Base-by-base conservation (phyloP, 1,284 basidiomycete species). In the Athelia sp. region DNA sequence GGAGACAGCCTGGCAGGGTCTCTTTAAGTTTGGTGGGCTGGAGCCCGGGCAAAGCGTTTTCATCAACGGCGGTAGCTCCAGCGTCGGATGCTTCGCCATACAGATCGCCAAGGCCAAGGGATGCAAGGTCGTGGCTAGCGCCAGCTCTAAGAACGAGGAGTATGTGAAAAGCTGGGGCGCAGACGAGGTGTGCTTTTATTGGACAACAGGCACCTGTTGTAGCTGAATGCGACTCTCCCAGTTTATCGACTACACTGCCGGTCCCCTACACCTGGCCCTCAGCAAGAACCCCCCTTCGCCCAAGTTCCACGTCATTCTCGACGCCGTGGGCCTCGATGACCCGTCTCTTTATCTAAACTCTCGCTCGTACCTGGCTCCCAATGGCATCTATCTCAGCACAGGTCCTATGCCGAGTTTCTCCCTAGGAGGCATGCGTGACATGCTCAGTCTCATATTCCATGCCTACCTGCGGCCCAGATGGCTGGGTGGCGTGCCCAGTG, bases 41-140 rank as follows among this genome's bases (percentile, higher is more conserved):
- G 63, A 77, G 54, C 56, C 67, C 2, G 73, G 74, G 1, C 76
- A 78, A 53, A 70, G 67, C 0, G 66, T 89, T 3, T 75, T 87
- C 52, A 69, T 89, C 52, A 81, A 85, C 43, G 86, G 87, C 0
- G 86, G 82, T 0, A 81, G 77, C 17, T 77, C 81, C 1, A 67
- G 77, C 2, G 82, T 87, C 1, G 87, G 86, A 0, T 70, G 72
- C 22, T 74, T 75, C 51, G 84, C 79, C 0, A 79, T 87, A 36
- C 84, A 88, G 58, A 66, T 87, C 23, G 82, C 83, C 1, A 84
- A 82, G 53, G 69, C 73, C 1, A 69, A 72, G 51, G 80, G 81
- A 0, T 72, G 76, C 36, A 74, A 62, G 10, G 82, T 88, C 1
- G 70, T 78, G 9, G 74, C 75, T 0, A 77, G 74, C 2, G 82